phyloP scores from a whole-genome alignment of 495 filamentous ascomycete species.

The Penicillium malachiteum region DNA sequence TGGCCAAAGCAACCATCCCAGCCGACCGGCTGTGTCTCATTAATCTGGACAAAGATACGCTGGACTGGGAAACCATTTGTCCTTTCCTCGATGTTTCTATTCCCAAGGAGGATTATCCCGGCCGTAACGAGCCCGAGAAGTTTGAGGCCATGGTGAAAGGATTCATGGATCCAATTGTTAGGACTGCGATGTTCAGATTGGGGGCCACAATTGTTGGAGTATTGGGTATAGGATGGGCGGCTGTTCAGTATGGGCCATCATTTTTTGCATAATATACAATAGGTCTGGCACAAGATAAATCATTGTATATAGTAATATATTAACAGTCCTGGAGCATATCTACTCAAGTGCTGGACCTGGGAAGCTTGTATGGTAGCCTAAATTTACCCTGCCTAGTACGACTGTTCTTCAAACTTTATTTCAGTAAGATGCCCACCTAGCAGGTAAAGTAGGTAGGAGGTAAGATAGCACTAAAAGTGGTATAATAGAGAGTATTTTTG shows the following conservation, averaged over 20 bases:
- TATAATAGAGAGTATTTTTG: too few relatives aligned
- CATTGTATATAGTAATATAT: too few relatives aligned
- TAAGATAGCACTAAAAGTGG: too few relatives aligned
- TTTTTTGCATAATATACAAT: not conserved
- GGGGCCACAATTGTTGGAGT: slow-evolving; percentile 9
- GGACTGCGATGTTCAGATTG: slow-evolving; percentile 9
- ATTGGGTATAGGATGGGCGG: slow-evolving; percentile 14
- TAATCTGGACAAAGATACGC: slow-evolving; percentile 17
- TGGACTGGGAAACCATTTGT: slow-evolving; percentile 28
- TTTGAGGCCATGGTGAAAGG: slow-evolving; percentile 17
- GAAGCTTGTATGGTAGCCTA: too few relatives aligned
- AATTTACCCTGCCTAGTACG: too few relatives aligned
- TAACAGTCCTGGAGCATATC: too few relatives aligned
- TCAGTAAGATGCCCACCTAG: too few relatives aligned
- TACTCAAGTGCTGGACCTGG: too few relatives aligned
- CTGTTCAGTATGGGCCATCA: slow-evolving; percentile 12
- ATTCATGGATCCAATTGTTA: slow-evolving; percentile 11
- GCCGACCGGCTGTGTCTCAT: slow-evolving; percentile 21
- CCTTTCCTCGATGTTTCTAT: slow-evolving; percentile 24
- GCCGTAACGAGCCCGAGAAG: slow-evolving; percentile 26
- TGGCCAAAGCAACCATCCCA: slow-evolving; percentile 19
- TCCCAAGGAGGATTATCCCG: slow-evolving; percentile 22
- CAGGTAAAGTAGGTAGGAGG: too few relatives aligned
- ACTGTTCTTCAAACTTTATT: too few relatives aligned
- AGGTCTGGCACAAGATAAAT: too few relatives aligned